Conservation (phyloP, 2,329 filamentous ascomycete species). For the Penicillium polonicum region DNA sequence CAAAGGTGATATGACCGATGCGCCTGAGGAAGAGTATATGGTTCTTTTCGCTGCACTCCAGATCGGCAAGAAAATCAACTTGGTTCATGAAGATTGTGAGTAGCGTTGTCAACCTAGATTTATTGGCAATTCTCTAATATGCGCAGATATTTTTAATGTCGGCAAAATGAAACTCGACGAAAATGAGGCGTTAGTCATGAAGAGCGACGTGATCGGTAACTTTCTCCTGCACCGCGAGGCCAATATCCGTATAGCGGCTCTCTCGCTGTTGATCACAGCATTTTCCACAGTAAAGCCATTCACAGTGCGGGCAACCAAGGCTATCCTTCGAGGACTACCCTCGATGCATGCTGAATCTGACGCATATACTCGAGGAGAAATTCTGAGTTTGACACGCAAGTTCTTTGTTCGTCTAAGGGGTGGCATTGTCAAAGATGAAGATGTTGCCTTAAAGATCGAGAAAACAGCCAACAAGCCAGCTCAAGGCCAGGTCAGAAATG, state of each 20-base stretch:
- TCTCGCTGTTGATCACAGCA: slow-evolving; percentile 77
- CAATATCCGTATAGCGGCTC: slow-evolving; percentile 72
- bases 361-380: slow-evolving; percentile 78
- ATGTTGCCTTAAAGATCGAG: slow-evolving; percentile 27
- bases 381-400: slow-evolving; percentile 70
- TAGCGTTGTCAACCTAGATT: slow-evolving; percentile 9
- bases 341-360: slow-evolving; percentile 80
- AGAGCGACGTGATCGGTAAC: slow-evolving; percentile 37
- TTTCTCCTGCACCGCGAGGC: slow-evolving; percentile 53
- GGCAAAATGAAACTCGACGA: slow-evolving; percentile 10
- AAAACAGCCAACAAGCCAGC: slow-evolving; percentile 15
- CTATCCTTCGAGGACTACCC: slow-evolving; percentile 65
- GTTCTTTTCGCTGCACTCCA: slow-evolving; percentile 68
- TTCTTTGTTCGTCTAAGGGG: slow-evolving; percentile 74
- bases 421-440: slow-evolving; percentile 50
- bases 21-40: slow-evolving; percentile 55
- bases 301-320: slow-evolving; percentile 58
- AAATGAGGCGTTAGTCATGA: slow-evolving; percentile 31
- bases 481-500: slow-evolving; percentile 47
- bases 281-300: slow-evolving; percentile 73
- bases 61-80: slow-evolving; percentile 66
- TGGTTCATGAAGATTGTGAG: slow-evolving; percentile 67
- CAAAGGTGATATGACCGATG: slow-evolving; percentile 46
- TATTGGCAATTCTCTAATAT: slow-evolving; percentile 13
- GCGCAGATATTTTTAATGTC: slow-evolving; percentile 31